These are phyloP conservation scores for Trypanosoma rangeli DNA, from an alignment of 208 protist species.

Conservation along the genomic window DNA sequence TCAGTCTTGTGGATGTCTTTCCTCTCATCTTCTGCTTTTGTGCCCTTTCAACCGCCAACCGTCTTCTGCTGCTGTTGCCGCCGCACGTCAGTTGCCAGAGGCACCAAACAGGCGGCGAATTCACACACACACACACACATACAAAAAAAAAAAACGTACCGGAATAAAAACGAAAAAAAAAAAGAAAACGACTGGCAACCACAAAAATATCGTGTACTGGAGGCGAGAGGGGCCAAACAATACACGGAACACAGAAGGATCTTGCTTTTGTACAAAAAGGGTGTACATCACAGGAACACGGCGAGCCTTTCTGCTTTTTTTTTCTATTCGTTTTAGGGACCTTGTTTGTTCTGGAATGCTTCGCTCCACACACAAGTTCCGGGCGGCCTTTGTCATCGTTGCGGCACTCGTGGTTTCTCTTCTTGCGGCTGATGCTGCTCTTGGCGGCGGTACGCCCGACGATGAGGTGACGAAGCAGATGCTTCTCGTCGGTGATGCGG, in stretches of 20 bases:
- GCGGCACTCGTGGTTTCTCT: background rate
- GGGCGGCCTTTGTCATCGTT: background rate
- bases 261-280: too few relatives aligned
- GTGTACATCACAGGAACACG: too few relatives aligned
- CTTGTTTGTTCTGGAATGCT: background rate
- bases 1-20: too few relatives aligned
- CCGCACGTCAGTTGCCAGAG: too few relatives aligned
- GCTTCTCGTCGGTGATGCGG: conserved; percentile 66
- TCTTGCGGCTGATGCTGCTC: background rate
- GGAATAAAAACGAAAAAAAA: too few relatives aligned
- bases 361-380: background rate
- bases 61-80: too few relatives aligned
- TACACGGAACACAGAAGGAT: too few relatives aligned
- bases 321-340: background rate
- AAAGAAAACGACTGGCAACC: too few relatives aligned
- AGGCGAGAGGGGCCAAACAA: background rate
- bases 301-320: conserved; percentile 5
- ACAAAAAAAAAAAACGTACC: too few relatives aligned
- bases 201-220: background rate
- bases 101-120: background rate
- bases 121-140: too few relatives aligned
- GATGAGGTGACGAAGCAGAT: conserved; percentile 47
- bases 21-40: conserved; percentile 20
- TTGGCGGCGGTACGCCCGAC: conserved; percentile 23
- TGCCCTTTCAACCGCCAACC: conserved; percentile 16